phyloP scores from a whole-genome alignment of 2,329 filamentous ascomycete species.

The Pyrenophora seminiperda region DNA sequence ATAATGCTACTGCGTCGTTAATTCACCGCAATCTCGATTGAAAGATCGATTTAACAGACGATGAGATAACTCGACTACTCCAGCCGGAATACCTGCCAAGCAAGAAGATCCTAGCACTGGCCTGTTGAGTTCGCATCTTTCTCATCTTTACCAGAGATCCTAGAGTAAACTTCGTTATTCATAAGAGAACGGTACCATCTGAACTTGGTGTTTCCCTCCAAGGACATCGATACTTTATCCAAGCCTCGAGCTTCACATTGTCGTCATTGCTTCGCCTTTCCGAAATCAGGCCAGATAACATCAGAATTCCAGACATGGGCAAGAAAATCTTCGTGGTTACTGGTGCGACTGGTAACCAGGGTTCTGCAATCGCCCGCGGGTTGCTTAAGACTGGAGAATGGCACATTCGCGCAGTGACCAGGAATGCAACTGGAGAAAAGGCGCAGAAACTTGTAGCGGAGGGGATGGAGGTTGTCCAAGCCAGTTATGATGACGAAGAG shows the following conservation, averaged over 20 bases:
- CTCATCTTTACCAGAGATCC: neutral
- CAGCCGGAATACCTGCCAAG: neutral
- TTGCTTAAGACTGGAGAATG: conserved; percentile 54
- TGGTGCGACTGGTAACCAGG: conserved; percentile 38
- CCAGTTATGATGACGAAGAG: conserved; percentile 16
- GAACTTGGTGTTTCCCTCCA: neutral
- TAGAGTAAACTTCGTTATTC: neutral
- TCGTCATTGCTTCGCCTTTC: neutral
- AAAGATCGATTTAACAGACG: neutral
- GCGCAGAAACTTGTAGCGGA: conserved; percentile 28
- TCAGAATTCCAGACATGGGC: conserved; percentile 31
- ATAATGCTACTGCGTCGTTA: neutral
- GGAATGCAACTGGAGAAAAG: conserved; percentile 32
- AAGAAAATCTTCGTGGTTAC: conserved; percentile 35
- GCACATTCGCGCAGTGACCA: conserved; percentile 57
- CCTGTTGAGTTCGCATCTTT: neutral
- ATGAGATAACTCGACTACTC: neutral
- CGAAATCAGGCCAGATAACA: neutral
- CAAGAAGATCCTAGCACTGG: neutral
- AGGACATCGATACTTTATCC: neutral
- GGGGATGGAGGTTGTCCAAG: conserved; percentile 48
- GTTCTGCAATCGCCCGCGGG: conserved; percentile 27
- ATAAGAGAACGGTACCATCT: neutral
- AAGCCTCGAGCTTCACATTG: neutral
- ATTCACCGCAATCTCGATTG: neutral